Evolutionary conservation across 2,329 filamentous ascomycete species (phyloP).

Genomic region (Aspergillus quadrilineatus): DNA sequence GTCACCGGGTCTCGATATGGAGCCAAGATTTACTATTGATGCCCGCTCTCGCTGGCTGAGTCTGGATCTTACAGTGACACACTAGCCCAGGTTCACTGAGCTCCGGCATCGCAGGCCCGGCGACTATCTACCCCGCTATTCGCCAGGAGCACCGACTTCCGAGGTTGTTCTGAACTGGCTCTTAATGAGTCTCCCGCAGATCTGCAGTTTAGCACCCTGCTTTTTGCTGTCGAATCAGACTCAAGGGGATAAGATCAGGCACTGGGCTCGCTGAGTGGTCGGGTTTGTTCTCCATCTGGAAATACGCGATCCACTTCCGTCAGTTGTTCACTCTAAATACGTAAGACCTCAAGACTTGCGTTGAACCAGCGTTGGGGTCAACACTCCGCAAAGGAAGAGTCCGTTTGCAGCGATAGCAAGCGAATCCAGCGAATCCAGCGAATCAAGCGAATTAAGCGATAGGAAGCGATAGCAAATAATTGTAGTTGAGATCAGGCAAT

Average conservation of each 20-base stretch:
- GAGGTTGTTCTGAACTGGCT: not conserved
- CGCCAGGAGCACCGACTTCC: not conserved
- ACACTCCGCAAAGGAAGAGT: slow-evolving; percentile 1
- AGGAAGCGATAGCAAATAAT: no score
- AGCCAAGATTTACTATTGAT: not conserved
- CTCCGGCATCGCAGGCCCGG: not conserved
- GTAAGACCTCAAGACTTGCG: not conserved
- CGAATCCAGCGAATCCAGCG: no score
- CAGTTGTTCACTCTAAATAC: no score
- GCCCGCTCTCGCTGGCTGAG: not conserved
- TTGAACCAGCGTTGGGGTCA: slow-evolving; percentile 17
- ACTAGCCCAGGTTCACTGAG: not conserved
- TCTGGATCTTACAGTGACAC: not conserved
- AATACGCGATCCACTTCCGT: not conserved
- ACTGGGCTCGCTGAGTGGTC: slow-evolving; percentile 2
- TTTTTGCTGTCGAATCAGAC: slow-evolving; percentile 3
- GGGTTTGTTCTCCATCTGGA: not conserved
- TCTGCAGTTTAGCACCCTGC: slow-evolving; percentile 5
- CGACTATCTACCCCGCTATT: not conserved
- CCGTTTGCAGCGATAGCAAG: not conserved
- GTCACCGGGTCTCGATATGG: not conserved
- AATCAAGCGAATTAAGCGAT: no score
- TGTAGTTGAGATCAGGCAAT: no score
- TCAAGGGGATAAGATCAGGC: slow-evolving; percentile 3
- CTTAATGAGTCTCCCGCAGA: slow-evolving; percentile 7